Conservation (phyloP, 2,329 filamentous ascomycete species). For the Colletotrichum sp. region DNA sequence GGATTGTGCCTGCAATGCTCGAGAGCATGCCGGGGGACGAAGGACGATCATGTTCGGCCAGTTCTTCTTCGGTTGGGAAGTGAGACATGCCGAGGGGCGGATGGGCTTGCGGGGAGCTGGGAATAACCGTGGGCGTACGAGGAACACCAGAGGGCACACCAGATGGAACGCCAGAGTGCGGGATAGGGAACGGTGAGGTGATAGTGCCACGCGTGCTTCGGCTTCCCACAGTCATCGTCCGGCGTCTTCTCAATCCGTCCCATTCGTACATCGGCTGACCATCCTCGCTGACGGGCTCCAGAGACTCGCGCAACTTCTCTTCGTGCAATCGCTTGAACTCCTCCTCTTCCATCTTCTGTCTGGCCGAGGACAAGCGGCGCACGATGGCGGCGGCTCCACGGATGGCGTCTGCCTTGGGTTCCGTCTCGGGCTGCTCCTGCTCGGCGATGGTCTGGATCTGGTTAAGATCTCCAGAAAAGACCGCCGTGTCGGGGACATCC, state of each 20-base stretch:
- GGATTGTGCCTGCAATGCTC: constrained; percentile 63
- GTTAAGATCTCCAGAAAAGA: constrained; percentile 91
- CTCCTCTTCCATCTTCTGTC: constrained; percentile 79
- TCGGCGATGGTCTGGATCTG: constrained; percentile 95
- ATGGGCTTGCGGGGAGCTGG: constrained; percentile 44
- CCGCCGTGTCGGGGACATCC: constrained; percentile 90
- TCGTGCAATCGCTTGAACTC: constrained; percentile 81
- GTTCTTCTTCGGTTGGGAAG: constrained; percentile 73
- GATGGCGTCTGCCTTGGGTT: constrained; percentile 95
- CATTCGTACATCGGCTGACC: constrained; percentile 78
- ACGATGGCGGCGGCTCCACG: constrained; percentile 89
- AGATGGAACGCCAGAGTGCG: not conserved
- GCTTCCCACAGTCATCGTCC: constrained; percentile 55
- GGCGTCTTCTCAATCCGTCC: constrained; percentile 84
- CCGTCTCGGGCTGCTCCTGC: constrained; percentile 93
- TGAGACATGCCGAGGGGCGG: constrained; percentile 88
- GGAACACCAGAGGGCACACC: constrained; percentile 30
- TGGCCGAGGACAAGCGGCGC: constrained; percentile 76
- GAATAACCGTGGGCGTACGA: constrained; percentile 25
- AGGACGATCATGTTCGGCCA: constrained; percentile 57
- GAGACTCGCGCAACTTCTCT: constrained; percentile 73
- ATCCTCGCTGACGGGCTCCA: constrained; percentile 79
- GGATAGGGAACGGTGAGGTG: not conserved
- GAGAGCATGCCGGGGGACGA: constrained; percentile 54
- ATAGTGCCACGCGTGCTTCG: constrained; percentile 22